A percentile compares a stretch with the other conserved stretches of the same genome.
These are phyloP conservation scores for Cnidoscolus chayamansa DNA, from an alignment of 441 rosid genomes.

Conservation along the genomic window DNA sequence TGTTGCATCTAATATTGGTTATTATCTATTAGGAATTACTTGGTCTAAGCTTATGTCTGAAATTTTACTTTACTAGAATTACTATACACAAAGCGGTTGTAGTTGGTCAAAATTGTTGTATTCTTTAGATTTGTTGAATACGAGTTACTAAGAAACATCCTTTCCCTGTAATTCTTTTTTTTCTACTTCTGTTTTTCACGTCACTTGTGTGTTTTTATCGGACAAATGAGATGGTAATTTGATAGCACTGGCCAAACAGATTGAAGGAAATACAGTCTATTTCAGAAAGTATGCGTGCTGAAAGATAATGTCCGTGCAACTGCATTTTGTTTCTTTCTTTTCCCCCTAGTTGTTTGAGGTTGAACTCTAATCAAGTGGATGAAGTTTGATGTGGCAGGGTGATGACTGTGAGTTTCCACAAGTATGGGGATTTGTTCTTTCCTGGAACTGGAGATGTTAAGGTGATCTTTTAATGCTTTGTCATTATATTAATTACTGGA, in stretches of 20 bases:
- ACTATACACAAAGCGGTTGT: not conserved
- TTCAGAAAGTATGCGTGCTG: not conserved
- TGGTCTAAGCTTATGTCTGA: not conserved
- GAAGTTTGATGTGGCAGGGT: constrained; percentile 55
- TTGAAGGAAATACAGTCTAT: constrained; percentile 10
- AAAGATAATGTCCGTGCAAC: not conserved
- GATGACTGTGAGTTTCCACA: constrained; percentile 99
- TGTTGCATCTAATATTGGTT: not conserved
- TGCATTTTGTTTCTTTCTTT: not conserved
- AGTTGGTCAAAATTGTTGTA: not conserved
- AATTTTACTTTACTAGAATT: not conserved
- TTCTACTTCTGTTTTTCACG: not conserved
- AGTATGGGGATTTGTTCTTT: constrained; percentile 90
- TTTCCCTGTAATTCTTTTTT: not conserved
- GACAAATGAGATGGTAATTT: constrained; percentile 4
- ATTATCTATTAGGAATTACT: not conserved
- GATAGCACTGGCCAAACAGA: constrained; percentile 3
- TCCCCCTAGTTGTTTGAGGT: not conserved
- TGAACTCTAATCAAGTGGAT: constrained; percentile 18
- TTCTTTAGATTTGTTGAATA: not conserved
- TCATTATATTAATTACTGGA: constrained; percentile 1
- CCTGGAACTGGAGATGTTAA: constrained; percentile 99
- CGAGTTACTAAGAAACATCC: not conserved
- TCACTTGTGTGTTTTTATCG: not conserved
- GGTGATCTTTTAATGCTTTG: constrained; percentile 41